Base-by-base conservation (phyloP, 768 basidiomycete species). In the Russula olivacea region DNA sequence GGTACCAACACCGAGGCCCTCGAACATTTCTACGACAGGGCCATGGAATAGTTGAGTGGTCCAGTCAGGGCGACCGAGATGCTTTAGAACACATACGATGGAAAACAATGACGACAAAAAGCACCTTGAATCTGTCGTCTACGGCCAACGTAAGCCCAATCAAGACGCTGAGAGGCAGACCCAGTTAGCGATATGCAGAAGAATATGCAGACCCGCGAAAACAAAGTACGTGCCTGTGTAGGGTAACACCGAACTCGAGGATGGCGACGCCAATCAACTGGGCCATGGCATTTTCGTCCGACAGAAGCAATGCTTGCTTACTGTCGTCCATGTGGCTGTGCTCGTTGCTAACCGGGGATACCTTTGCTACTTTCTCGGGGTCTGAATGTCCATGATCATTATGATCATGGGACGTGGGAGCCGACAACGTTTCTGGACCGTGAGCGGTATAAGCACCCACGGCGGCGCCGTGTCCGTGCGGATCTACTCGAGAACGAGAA, bases 71-170 rank as follows among this genome's bases (percentile, higher is more conserved):
- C 11, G 14, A 52, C 14, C 6, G 47, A 8, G 52, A 17, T 6
- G 15, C 36, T n/a, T 34, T 23, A 19, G 10, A 32, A 19, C 12
- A 83, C 89, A 71, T 72, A 93, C 93, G 95, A 71, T 98, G 96
- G 76, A 95, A 94, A 69, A 93, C 76, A 28, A 97, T 73, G 56
- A 98, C 96, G 62, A 92, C 76, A 72, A 97, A 93, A n/a, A 99
- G 82, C 19, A 88, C 74, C 66, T 83, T 91, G 76, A 98, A 97
- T 40, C 82, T 72, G 4, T 80, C 75, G 68, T 87, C 85, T n/a
- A 94, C 91, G n/a, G 93, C 94, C 45, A 98, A 82, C 0, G 96
- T 95, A 36, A 98, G 76, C 0, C 95, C 95, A 64, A 97, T 89
- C 54, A 96, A 79, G 8, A 93, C 70, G 73, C 91, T 93, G 65